Base-by-base conservation (phyloP, 202 grass and related monocot genomes). In the Carex sylvatica region DNA sequence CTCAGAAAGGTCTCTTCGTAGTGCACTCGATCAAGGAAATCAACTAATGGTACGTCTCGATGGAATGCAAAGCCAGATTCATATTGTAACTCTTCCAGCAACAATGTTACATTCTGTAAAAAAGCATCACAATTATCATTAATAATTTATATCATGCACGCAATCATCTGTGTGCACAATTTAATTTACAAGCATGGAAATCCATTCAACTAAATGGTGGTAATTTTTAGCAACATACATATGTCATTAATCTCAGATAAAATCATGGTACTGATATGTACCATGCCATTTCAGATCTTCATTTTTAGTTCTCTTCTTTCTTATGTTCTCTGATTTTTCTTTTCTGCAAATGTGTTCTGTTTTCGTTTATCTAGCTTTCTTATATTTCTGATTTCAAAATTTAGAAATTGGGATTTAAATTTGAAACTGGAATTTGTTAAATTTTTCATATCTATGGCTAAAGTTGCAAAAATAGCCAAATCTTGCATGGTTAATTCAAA, bases 1-100 rank as follows among this genome's bases (percentile, higher is more conserved):
- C 63, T 80, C 14, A 89, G 79, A 73, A 80, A 42, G 4, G 53
- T 19, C 63, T 89, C 87, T 4, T 52, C 87, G 1, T 79, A 36
- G 5, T 54, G 79, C 26, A 89, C 87, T 71, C 87, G 63, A 66
- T 89, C 36, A 15, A 86, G 83, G 80, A 89, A 89, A 42, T 82
- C 55, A 19, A 58, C n/a, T 56, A 85, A 79, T 30, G 71, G 31
- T 6, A 83, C 62, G 7, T 89, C 83, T 33, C 23, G 70, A 74
- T 6, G 55, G 67, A 89, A 86, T 22, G 70, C 70, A 38, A 86
- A 83, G 3, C 79, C 83, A 36, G 70, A 67, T 20, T 63, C 15
- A 26, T 83, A 83, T 8, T 26, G 44, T 19, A 89, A 52, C 46
- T 83, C 49, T 42, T 65, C 47, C 2, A 89, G 24, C 36, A 86